Percentiles rank a stretch among this genome's conserved stretches.
These are phyloP conservation scores for Oehlia diaphana DNA, from an alignment of 192 early-diverging fungal species.

Conservation along the genomic window DNA sequence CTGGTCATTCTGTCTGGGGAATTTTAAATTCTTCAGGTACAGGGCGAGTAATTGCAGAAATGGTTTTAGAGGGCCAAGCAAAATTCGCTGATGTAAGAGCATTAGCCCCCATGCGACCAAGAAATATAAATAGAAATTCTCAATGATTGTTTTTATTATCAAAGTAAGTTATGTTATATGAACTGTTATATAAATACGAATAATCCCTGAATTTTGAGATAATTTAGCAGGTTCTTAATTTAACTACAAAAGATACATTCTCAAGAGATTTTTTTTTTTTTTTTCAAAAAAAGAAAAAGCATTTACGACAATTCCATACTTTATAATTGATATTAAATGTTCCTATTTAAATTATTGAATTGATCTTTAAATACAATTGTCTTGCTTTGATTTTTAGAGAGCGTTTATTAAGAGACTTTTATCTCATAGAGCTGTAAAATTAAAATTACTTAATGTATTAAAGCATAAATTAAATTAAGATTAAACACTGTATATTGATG, in stretches of 20 bases:
- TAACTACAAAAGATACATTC: background rate
- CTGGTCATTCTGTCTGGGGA: constrained; percentile 50
- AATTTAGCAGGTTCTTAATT: background rate
- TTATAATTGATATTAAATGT: no score
- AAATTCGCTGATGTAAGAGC: constrained; percentile 30
- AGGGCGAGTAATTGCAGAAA: constrained; percentile 44
- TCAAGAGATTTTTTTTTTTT: background rate
- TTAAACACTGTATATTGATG: no score
- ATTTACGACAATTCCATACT: background rate
- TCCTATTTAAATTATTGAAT: no score
- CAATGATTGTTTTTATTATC: background rate
- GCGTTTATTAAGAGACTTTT: no score
- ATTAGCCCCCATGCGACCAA: constrained; percentile 26
- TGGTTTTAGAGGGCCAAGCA: constrained; percentile 38
- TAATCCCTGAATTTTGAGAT: background rate
- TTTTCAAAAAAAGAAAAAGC: background rate
- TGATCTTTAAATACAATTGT: no score
- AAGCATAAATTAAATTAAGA: no score
- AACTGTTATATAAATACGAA: background rate
- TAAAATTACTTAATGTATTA: no score
- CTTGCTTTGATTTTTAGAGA: no score
- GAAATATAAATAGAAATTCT: constrained; percentile 1
- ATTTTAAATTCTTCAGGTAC: constrained; percentile 46
- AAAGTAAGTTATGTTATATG: background rate
- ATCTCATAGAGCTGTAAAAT: no score